A percentile compares a stretch with the other conserved stretches of the same genome.
Evolutionary conservation across 2,329 filamentous ascomycete species (phyloP).

Genomic region (Aaosphaeria arxii): DNA sequence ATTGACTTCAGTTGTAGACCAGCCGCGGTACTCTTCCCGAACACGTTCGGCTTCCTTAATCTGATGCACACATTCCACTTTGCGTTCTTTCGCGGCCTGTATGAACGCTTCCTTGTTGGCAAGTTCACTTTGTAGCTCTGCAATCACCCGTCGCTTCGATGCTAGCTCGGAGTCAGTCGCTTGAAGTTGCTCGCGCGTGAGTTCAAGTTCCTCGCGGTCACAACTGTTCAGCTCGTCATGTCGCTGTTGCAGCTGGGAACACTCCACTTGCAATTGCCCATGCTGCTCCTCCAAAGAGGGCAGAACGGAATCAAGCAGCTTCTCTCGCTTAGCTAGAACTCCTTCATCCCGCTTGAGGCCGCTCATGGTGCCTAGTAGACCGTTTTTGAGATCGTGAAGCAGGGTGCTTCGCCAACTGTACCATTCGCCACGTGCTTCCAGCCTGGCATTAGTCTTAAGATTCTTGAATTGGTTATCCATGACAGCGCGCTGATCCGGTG

Average conservation of each 20-base stretch:
- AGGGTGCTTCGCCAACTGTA: conserved; percentile 96
- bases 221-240: conserved; percentile 74
- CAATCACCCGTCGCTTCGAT: conserved; percentile 65
- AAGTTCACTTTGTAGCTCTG: conserved; percentile 64
- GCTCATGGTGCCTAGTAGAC: conserved; percentile 69
- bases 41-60: conserved; percentile 81
- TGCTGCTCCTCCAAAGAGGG: conserved; percentile 63
- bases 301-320: conserved; percentile 64
- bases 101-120: conserved; percentile 65
- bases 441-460: conserved; percentile 85
- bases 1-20: conserved; percentile 78
- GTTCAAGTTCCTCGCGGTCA: conserved; percentile 74
- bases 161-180: conserved; percentile 66
- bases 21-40: conserved; percentile 84
- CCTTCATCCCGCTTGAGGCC: conserved; percentile 75
- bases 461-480: conserved; percentile 99
- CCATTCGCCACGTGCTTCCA: conserved; percentile 94
- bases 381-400: conserved; percentile 76
- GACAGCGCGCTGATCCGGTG: conserved; percentile 74
- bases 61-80: conserved; percentile 66
- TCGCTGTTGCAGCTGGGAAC: conserved; percentile 65
- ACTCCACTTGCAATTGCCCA: conserved; percentile 61
- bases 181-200: conserved; percentile 66
- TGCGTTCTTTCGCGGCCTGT: conserved; percentile 62
- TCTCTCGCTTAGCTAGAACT: conserved; percentile 64